Conservation (phyloP, 768 basidiomycete genomes). For the Pleurotus tuoliensis region DNA sequence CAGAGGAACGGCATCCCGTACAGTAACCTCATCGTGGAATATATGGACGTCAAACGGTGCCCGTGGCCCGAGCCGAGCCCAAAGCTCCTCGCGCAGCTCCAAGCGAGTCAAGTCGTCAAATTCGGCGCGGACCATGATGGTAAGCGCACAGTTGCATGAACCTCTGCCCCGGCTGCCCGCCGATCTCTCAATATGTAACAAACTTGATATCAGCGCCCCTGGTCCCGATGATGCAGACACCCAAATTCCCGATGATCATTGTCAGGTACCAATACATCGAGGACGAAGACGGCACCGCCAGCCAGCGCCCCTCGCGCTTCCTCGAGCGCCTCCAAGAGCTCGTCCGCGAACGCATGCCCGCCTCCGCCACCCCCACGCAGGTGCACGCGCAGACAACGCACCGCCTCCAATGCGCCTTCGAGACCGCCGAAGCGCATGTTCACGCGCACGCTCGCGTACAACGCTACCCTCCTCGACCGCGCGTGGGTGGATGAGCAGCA, state of each 20-base stretch:
- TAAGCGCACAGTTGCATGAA: conserved; percentile 1
- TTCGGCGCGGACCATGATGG: conserved; percentile 13
- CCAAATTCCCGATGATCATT: conserved; percentile 14
- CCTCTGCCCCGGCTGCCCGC: background rate
- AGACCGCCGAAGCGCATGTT: conserved; percentile 17
- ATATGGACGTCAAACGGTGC: conserved; percentile 15
- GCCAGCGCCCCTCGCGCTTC: conserved; percentile 14
- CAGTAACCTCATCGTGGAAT: conserved; percentile 13
- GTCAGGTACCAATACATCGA: conserved; percentile 17
- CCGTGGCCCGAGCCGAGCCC: conserved; percentile 15
- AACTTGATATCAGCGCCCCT: conserved; percentile 8
- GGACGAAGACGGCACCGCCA: background rate
- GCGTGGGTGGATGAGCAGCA: conserved; percentile 13
- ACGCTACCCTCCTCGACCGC: conserved; percentile 14
- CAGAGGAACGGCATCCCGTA: background rate
- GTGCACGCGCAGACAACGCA: conserved; percentile 13
- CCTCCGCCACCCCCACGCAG: conserved; percentile 2
- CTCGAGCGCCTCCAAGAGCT: conserved; percentile 12
- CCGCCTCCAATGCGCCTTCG: conserved; percentile 9
- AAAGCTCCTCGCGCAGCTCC: conserved; percentile 12
- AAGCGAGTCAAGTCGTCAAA: conserved; percentile 13
- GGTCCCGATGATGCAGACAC: conserved; percentile 17
- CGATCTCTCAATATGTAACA: background rate
- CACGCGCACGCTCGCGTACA: conserved; percentile 15
- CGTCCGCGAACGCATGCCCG: conserved; percentile 12